These are phyloP conservation scores for Alternaria ethzedia DNA, from an alignment of 2,329 filamentous ascomycete genomes.

Conservation along the genomic window DNA sequence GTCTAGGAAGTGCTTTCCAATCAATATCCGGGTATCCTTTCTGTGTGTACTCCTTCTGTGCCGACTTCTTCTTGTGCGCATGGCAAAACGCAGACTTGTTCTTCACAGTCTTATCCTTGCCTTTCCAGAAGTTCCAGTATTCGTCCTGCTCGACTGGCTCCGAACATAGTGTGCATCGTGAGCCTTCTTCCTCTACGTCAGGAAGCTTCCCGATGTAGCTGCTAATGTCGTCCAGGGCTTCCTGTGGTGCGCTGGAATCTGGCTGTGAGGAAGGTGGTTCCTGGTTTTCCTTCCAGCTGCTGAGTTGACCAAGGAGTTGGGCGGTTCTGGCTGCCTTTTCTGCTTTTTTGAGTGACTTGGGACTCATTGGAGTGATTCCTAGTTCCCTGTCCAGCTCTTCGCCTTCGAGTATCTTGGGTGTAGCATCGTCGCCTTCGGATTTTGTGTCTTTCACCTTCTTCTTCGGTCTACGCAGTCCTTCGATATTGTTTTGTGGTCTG, in stretches of 20 bases:
- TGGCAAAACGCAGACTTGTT: slow-evolving; percentile 57
- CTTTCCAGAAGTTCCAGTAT: slow-evolving; percentile 55
- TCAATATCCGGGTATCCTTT: slow-evolving; percentile 73
- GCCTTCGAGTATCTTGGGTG: neutral
- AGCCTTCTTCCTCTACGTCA: slow-evolving; percentile 23
- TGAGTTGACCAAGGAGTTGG: slow-evolving; percentile 23
- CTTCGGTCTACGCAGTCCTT: slow-evolving; percentile 11
- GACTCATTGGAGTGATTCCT: neutral
- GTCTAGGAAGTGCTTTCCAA: slow-evolving; percentile 67
- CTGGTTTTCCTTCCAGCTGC: slow-evolving; percentile 19
- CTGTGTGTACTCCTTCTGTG: slow-evolving; percentile 53
- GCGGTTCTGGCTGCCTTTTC: slow-evolving; percentile 11
- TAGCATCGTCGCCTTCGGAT: neutral
- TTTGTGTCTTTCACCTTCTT: slow-evolving; percentile 4
- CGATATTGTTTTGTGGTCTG: neutral
- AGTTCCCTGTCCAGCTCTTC: slow-evolving; percentile 5
- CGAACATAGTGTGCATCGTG: slow-evolving; percentile 71
- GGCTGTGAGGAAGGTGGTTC: slow-evolving; percentile 21
- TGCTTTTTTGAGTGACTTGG: neutral
- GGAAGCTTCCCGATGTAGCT: slow-evolving; percentile 26
- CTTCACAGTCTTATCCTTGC: slow-evolving; percentile 50
- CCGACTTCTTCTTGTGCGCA: slow-evolving; percentile 41
- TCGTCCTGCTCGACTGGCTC: slow-evolving; percentile 62
- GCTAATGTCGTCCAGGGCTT: slow-evolving; percentile 22
- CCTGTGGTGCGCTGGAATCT: slow-evolving; percentile 22